These are phyloP conservation scores for Apophysomyces elegans DNA, from an alignment of 371 early-diverging fungal genomes.

Conservation along the genomic window DNA sequence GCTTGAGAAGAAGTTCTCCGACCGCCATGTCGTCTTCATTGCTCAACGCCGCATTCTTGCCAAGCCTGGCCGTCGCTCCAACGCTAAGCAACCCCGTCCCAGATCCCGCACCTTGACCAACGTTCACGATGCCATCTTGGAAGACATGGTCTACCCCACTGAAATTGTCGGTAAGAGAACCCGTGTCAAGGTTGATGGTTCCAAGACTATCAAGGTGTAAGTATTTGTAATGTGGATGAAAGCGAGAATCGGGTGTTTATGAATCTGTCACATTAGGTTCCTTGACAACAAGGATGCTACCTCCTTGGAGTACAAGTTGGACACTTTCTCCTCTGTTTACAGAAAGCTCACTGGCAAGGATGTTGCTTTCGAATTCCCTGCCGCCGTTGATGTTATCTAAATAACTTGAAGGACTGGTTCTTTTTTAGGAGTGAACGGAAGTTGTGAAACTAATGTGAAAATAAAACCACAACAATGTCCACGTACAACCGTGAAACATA, in stretches of 20 bases:
- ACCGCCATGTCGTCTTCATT: conserved; percentile 95
- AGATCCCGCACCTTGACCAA: conserved; percentile 95
- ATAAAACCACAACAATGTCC: not conserved
- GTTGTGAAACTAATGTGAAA: not conserved
- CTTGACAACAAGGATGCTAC: conserved; percentile 97
- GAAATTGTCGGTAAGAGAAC: conserved; percentile 98
- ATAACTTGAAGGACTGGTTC: not conserved
- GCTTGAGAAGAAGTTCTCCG: conserved; percentile 99
- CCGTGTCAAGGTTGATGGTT: conserved; percentile 94
- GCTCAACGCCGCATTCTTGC: conserved; percentile 93
- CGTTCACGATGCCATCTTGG: conserved; percentile 95
- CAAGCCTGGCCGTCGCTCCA: conserved; percentile 87
- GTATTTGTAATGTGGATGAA: conserved; percentile 19
- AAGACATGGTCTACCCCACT: conserved; percentile 97
- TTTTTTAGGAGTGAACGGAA: conserved; percentile 7
- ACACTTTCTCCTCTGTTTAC: conserved; percentile 96
- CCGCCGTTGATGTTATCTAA: conserved; percentile 41
- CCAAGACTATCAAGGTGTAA: conserved; percentile 92
- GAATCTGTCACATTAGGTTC: conserved; percentile 56
- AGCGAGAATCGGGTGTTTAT: not conserved
- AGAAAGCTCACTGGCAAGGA: conserved; percentile 97
- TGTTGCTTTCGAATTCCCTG: conserved; percentile 95
- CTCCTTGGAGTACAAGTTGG: conserved; percentile 97
- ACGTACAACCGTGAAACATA: not conserved
- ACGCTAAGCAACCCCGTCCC: conserved; percentile 92